Percentiles rank a stretch among this genome's conserved stretches.
Conservation (phyloP, 495 filamentous ascomycete species). For the Xylaria castorea region DNA sequence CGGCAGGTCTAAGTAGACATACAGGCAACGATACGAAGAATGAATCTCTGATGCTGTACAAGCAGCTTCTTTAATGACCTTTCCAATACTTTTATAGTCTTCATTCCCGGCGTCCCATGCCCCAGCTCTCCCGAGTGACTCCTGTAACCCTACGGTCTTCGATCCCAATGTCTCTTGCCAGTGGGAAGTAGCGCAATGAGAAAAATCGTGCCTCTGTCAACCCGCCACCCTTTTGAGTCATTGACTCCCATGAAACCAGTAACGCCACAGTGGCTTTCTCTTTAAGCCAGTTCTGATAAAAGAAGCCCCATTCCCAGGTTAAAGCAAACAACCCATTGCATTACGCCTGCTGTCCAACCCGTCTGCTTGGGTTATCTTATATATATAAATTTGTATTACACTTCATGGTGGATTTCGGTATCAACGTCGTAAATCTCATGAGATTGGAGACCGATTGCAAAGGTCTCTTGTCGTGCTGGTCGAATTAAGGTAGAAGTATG, state of each 20-base stretch:
- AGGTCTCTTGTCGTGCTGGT: background rate
- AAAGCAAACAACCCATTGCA: slow-evolving; percentile 5
- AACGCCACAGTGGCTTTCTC: slow-evolving; percentile 5
- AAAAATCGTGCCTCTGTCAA: slow-evolving; percentile 7
- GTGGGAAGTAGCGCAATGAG: background rate
- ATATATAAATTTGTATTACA: slow-evolving; percentile 35
- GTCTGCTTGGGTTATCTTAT: slow-evolving; percentile 27
- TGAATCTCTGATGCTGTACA: background rate
- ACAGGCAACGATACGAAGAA: slow-evolving; percentile 3
- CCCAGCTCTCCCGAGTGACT: background rate
- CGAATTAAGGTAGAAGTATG: slow-evolving; percentile 4
- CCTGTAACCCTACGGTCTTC: background rate
- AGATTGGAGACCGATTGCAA: slow-evolving; percentile 7
- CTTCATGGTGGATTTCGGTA: slow-evolving; percentile 22
- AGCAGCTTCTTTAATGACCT: slow-evolving; percentile 13
- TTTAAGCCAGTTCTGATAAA: slow-evolving; percentile 17
- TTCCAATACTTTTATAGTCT: background rate
- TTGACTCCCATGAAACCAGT: slow-evolving; percentile 4
- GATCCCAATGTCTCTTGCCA: background rate
- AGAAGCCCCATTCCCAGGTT: background rate
- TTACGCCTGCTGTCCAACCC: slow-evolving; percentile 25
- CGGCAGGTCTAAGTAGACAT: slow-evolving; percentile 15
- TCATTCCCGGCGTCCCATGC: background rate
- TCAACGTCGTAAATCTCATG: slow-evolving; percentile 35
- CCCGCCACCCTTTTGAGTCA: background rate